Evolutionary conservation across 805 yeast genomes (phyloP), one percentile per base, ranked within the genome.

Genomic region (Teunomyces atbi): DNA sequence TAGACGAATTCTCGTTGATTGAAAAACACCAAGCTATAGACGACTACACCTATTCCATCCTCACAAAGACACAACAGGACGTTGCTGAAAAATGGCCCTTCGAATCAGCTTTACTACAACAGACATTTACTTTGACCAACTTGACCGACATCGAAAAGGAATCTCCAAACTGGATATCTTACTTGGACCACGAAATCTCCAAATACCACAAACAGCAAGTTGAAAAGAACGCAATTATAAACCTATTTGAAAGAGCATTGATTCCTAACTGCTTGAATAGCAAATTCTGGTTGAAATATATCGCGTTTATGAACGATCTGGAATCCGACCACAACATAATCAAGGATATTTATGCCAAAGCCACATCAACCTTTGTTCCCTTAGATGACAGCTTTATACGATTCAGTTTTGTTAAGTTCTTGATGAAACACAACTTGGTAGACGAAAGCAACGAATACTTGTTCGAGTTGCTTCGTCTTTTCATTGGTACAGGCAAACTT

Each of bases 181-280:
- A 91, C 59, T 60, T 89, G 10, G 74, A 77, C 16, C 78, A 70
- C 57, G 84, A 81, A 44, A 76, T 78, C 18, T 44, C 33, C 21
- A 32, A 37, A 20, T 46, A 36, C 21, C 8, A 28, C 5, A 28
- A 20, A 5, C 34, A 40, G 5, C 18, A 36, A 8, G 34, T 20
- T 12, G 57, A 55, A 13, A 42, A 44, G 7, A 60, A 62, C 4
- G 62, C 73, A 18, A 68, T 78, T 1, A 61, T 64, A 6, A 65
- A 76, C 6, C 57, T 87, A 1, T 91, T 84, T 62, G 92, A 87
- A 60, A 73, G 97, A 46, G 80, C 89, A 13, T 65, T 92, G 8
- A 68, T 87, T 1, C 88, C 95, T 0, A 77, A 83, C 44, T 86
- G 90, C 34, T 65, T 66, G 16, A 69, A 75, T 40, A 81, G 79